Percentiles rank a stretch among this genome's conserved stretches.
These are phyloP conservation scores for Exophiala oligosperma DNA, from an alignment of 2,329 filamentous ascomycete genomes.

Conservation along the genomic window DNA sequence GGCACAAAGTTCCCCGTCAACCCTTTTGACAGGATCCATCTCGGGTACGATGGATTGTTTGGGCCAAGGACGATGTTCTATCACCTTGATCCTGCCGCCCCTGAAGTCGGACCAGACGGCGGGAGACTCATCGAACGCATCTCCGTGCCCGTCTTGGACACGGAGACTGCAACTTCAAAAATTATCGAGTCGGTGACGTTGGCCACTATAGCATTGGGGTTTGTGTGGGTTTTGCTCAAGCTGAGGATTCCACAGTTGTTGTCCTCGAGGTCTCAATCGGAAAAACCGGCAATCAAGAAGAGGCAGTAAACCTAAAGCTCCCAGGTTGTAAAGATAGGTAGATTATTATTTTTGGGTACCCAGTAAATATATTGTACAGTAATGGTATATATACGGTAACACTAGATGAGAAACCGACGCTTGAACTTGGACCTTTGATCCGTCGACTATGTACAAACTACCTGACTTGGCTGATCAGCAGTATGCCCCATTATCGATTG, in stretches of 20 bases:
- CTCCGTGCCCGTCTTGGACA: conserved; percentile 65
- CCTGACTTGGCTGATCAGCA: too few relatives aligned
- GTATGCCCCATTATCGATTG: too few relatives aligned
- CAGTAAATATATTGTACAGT: too few relatives aligned
- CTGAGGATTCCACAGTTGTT: conserved; percentile 39
- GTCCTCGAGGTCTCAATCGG: neutral
- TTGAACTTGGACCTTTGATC: too few relatives aligned
- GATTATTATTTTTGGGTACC: too few relatives aligned
- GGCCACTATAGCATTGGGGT: conserved; percentile 61
- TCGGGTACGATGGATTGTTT: conserved; percentile 87
- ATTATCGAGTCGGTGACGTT: conserved; percentile 58
- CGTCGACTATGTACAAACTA: too few relatives aligned
- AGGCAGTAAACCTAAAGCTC: conserved; percentile 4
- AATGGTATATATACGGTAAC: too few relatives aligned
- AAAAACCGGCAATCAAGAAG: conserved; percentile 5
- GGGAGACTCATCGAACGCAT: conserved; percentile 54
- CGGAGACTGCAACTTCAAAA: conserved; percentile 50
- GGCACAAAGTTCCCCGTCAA: conserved; percentile 67
- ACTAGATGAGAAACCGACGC: too few relatives aligned
- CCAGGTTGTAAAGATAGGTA: too few relatives aligned
- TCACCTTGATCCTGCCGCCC: conserved; percentile 61
- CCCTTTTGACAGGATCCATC: conserved; percentile 79
- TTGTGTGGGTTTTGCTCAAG: conserved; percentile 69
- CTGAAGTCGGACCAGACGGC: conserved; percentile 25
- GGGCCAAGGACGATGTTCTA: conserved; percentile 77